These are phyloP conservation scores for Daldinia eschscholtzii DNA, from an alignment of 2,329 filamentous ascomycete genomes.

Conservation along the genomic window DNA sequence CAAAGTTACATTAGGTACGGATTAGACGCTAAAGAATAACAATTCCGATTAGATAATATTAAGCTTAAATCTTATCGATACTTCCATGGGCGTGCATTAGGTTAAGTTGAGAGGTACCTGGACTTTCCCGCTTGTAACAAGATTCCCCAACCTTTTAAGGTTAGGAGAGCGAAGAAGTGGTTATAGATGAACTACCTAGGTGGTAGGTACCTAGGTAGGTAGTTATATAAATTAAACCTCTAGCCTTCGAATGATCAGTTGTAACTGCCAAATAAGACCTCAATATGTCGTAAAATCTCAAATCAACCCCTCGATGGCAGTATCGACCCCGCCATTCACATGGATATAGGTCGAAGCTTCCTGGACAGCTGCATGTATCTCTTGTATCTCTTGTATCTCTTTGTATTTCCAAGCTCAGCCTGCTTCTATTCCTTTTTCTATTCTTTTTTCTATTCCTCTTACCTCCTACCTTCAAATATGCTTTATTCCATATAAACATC, in stretches of 20 bases:
- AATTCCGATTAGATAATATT: constrained; percentile 41
- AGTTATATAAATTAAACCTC: background rate
- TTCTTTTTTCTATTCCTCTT: background rate
- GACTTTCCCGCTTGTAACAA: background rate
- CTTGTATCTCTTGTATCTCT: background rate
- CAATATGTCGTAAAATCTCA: background rate
- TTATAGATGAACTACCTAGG: background rate
- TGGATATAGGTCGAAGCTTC: background rate
- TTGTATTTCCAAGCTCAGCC: background rate
- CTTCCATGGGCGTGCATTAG: background rate
- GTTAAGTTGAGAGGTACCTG: background rate
- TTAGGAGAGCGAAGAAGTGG: background rate
- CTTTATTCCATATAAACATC: background rate
- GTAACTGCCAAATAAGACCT: background rate
- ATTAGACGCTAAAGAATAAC: constrained; percentile 2
- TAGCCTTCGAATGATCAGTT: background rate
- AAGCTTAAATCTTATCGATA: constrained; percentile 28
- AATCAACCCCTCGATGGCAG: constrained; percentile 1
- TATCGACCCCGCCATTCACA: constrained; percentile 9
- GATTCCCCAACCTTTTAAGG: constrained; percentile 1
- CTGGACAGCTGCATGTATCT: background rate
- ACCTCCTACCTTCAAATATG: background rate
- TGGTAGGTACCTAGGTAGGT: no score
- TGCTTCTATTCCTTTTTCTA: background rate
- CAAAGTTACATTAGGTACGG: background rate